phyloP scores from a whole-genome alignment of 2,329 filamentous ascomycete genomes.

The Lanzia echinophila region DNA sequence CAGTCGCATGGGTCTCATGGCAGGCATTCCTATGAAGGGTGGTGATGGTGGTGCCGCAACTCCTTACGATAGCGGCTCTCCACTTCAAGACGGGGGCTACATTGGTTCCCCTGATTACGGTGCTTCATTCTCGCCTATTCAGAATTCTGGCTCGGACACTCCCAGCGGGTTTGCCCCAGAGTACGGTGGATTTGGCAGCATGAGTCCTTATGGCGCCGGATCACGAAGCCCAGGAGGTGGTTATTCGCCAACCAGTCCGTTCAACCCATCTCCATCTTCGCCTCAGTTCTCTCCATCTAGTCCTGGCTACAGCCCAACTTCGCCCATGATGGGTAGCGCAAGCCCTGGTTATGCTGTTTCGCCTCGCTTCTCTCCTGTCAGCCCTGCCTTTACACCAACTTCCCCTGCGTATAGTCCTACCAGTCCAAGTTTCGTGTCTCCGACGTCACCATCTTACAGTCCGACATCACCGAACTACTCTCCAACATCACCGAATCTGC shows the following conservation, averaged over 20 bases:
- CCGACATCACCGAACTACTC: conserved; percentile 43
- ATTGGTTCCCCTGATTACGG: conserved; percentile 53
- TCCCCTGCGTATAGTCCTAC: conserved; percentile 31
- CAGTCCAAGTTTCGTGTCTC: conserved; percentile 34
- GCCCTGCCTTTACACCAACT: conserved; percentile 33
- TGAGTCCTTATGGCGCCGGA: conserved; percentile 58
- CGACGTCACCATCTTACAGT: conserved; percentile 62
- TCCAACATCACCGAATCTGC: conserved; percentile 27
- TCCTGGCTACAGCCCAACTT: conserved; percentile 40
- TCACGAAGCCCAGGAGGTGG: conserved; percentile 55
- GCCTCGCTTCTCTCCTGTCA: conserved; percentile 54
- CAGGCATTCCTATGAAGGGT: conserved; percentile 69
- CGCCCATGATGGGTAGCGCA: conserved; percentile 49
- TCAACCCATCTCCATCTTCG: conserved; percentile 43
- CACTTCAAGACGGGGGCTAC: conserved; percentile 66
- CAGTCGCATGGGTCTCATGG: conserved; percentile 74
- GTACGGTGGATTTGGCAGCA: conserved; percentile 47
- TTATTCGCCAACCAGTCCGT: conserved; percentile 64
- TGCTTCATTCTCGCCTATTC: conserved; percentile 69
- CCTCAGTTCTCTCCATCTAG: conserved; percentile 34
- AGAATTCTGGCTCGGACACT: conserved; percentile 64
- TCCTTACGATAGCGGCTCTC: conserved; percentile 85
- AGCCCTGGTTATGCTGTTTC: conserved; percentile 45
- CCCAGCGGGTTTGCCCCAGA: conserved; percentile 58
- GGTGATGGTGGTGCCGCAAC: conserved; percentile 80